Percentiles rank a stretch among this genome's conserved stretches.
Evolutionary conservation across 2,329 filamentous ascomycete species (phyloP).

Genomic region (Ambrosiella cleistominuta): DNA sequence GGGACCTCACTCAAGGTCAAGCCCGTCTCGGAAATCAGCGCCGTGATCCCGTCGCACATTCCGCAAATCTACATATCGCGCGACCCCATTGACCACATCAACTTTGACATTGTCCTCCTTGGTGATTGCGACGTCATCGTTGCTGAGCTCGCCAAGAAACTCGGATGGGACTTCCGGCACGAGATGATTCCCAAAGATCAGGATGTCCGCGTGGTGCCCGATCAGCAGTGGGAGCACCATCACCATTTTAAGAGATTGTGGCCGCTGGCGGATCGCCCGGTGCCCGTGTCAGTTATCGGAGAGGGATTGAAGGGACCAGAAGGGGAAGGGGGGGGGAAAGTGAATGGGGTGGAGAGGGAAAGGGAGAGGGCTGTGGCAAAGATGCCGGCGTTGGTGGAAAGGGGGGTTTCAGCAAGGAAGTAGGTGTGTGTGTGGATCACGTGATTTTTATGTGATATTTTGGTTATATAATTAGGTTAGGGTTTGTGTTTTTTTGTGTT

Average conservation of each 20-base stretch:
- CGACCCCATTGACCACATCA: conserved; percentile 70
- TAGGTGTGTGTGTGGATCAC: background rate
- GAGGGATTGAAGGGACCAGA: background rate
- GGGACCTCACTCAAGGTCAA: conserved; percentile 92
- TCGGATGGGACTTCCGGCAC: conserved; percentile 65
- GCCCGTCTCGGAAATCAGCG: conserved; percentile 81
- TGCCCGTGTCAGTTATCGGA: background rate
- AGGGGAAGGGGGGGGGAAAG: background rate
- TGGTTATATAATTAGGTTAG: background rate
- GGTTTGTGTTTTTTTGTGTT: background rate
- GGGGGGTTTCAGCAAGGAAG: background rate
- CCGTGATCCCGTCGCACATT: conserved; percentile 57
- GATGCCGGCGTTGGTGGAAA: background rate
- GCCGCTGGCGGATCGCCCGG: background rate
- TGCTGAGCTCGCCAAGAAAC: conserved; percentile 63
- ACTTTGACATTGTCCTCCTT: conserved; percentile 92
- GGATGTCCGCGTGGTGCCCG: conserved; percentile 37
- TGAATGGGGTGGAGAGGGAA: background rate
- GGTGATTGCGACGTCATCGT: conserved; percentile 89
- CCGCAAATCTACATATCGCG: conserved; percentile 84
- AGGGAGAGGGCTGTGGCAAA: background rate
- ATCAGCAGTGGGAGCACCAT: background rate
- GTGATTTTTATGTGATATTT: background rate
- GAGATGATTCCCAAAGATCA: conserved; percentile 63
- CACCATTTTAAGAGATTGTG: background rate